A percentile compares a stretch with the other conserved stretches of the same genome.
These are phyloP conservation scores for Phytopythium litorale DNA, from an alignment of 352 stramenopile species.

Conservation along the genomic window DNA sequence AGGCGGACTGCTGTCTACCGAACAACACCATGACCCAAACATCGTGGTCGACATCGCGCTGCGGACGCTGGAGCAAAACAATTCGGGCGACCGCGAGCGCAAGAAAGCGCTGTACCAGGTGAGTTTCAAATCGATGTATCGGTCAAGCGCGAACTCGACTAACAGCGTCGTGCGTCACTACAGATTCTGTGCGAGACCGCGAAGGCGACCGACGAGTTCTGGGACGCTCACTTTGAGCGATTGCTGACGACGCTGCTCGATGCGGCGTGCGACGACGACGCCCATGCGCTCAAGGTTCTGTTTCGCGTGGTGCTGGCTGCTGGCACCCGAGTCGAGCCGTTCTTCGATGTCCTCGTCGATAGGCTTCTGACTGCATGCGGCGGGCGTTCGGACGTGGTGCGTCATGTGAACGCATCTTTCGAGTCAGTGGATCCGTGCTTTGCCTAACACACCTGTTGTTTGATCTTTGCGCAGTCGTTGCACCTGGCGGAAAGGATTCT, in stretches of 20 bases:
- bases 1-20: background rate
- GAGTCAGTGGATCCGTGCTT: background rate
- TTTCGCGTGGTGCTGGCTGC: slow-evolving; percentile 40
- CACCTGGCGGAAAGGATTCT: slow-evolving; percentile 58
- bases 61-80: slow-evolving; percentile 40
- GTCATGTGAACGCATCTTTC: slow-evolving; percentile 5
- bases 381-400: slow-evolving; percentile 37
- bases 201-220: slow-evolving; percentile 22
- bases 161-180: background rate
- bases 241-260: slow-evolving; percentile 45
- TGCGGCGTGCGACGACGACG: slow-evolving; percentile 36
- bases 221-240: slow-evolving; percentile 36
- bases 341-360: slow-evolving; percentile 54
- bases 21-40: background rate
- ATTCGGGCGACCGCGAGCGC: slow-evolving; percentile 30
- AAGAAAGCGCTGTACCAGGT: slow-evolving; percentile 53
- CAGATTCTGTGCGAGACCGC: slow-evolving; percentile 32
- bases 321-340: slow-evolving; percentile 35
- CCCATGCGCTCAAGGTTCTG: slow-evolving; percentile 51
- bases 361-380: slow-evolving; percentile 47
- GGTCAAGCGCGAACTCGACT: background rate
- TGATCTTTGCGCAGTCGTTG: slow-evolving; percentile 18
- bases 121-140: background rate
- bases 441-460: background rate
- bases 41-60: slow-evolving; percentile 40